phyloP scores from a whole-genome alignment of 2,329 filamentous ascomycete genomes.

The Venturia effusa region DNA sequence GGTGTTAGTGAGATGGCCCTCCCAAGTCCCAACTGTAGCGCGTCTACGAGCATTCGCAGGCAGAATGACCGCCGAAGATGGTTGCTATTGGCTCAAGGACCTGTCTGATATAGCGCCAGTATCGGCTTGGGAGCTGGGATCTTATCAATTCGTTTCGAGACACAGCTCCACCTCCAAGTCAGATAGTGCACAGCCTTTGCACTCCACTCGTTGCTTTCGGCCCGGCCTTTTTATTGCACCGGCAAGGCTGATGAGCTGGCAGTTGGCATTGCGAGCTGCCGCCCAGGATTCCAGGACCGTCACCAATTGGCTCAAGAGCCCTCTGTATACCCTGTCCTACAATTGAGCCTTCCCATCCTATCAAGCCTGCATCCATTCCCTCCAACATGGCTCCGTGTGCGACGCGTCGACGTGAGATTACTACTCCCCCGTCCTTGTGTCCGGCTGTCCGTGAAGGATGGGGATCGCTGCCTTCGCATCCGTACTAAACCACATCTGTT shows the following conservation, averaged over 20 bases:
- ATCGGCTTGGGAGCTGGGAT: background rate
- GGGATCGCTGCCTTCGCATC: background rate
- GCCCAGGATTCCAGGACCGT: background rate
- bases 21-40: too few species aligned
- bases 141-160: too few species aligned
- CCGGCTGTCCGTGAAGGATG: background rate
- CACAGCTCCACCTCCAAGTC: too few species aligned
- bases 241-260: slow-evolving; percentile 1
- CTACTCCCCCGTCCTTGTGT: background rate
- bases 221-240: background rate
- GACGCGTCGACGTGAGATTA: background rate
- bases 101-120: background rate
- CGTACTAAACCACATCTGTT: background rate
- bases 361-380: background rate
- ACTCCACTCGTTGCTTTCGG: background rate
- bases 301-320: background rate
- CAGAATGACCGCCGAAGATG: background rate
- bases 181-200: background rate
- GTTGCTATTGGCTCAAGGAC: background rate
- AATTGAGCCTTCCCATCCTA: background rate
- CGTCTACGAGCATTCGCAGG: background rate
- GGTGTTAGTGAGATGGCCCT: background rate
- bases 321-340: background rate
- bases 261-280: background rate
- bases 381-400: background rate